Evolutionary conservation across 352 stramenopile genomes (phyloP), one percentile per base, ranked within the genome.

Genomic region (Globisporangium paddicum): DNA sequence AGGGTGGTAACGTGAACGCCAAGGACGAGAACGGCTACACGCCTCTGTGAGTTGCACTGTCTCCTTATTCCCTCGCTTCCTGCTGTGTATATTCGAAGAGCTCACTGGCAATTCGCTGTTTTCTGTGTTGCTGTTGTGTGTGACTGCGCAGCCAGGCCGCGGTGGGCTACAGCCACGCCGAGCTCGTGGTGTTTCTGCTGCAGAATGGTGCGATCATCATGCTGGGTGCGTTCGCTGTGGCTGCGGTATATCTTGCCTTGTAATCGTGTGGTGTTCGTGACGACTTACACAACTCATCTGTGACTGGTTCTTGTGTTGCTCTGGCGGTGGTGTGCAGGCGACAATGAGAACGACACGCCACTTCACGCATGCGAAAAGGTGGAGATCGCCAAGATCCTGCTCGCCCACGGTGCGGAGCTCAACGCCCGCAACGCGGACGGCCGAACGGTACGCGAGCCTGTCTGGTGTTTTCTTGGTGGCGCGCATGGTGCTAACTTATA

Each of bases 1-100:
- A 37, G 25, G 79, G 79, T 23, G 71, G 70, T 35, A 70, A 85
- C 21, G 67, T 64, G 6, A 81, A 89, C 44, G 64, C 67, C 11
- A 77, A 86, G 62, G 79, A 89, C 56, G 76, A 87, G 34, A 80
- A 83, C 55, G 79, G 79, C 51, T 89, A 89, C 66, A 89, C 79
- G 10, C 75, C 79, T 11, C 57, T 89, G 79, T 89, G 58, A 63
- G 75, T 72, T 58, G 30, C 55, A 16, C 35, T 48, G 14, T 40
- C 23, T n/a, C 26, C 25, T 37, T n/a, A n/a, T n/a, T n/a, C n/a
- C n/a, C n/a, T n/a, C n/a, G 7, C 18, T 26, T 23, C 7, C 5
- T n/a, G n/a, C 40, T 23, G 23, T 28, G 10, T 30, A 23, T 44
- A 25, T 30, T 40, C 16, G 16, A 28, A 26, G 34, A 45, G 28